Base-by-base conservation (phyloP, 2,329 filamentous ascomycete genomes). In the Xylaria sp. region DNA sequence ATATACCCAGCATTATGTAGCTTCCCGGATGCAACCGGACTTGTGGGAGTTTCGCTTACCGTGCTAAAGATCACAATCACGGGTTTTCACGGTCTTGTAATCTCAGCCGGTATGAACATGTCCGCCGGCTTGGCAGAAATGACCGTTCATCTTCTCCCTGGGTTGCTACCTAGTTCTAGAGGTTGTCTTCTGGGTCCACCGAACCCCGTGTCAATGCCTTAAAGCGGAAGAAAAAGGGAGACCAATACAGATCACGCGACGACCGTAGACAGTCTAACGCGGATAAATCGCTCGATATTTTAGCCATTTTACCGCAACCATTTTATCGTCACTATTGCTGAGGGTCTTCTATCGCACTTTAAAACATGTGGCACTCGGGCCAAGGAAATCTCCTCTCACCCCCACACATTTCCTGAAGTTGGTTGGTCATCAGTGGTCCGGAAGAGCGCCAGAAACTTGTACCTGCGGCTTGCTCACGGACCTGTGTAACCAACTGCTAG, bases 241-340 rank as follows among this genome's bases (percentile, higher is more conserved):
- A 59, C 20, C 57, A 37, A 37, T 37, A 37, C 62, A 60, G 41
- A 61, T 62, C 62, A 51, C 59, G 44, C 20, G n/a, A 50, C 50
- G 48, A 6, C 67, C 67, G 48, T 54, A 67, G 23, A 62, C 41
- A 41, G 62, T 37, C 56, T 66, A 67, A 56, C 57, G 57, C 56
- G 69, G 66, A 48, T 71, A 66, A 63, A 69, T 61, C n/a, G 15
- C 25, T 55, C 51, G 46, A 48, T 55, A 50, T 58, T 69, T 69
- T 67, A 69, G 37, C 69, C 64, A 69, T 50, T 63, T 65, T 67
- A 46, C 44, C 51, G 34, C 28, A 52, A n/a, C 50, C 31, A 41
- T 56, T 52, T 20, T 34, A 20, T 34, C 20, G 15, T 59, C 44
- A 56, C 31, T 15, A 37, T 28, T 39, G 28, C 37, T 25, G 37